Evolutionary conservation across 768 basidiomycete genomes (phyloP).

Genomic region (Tulasnella sp.): DNA sequence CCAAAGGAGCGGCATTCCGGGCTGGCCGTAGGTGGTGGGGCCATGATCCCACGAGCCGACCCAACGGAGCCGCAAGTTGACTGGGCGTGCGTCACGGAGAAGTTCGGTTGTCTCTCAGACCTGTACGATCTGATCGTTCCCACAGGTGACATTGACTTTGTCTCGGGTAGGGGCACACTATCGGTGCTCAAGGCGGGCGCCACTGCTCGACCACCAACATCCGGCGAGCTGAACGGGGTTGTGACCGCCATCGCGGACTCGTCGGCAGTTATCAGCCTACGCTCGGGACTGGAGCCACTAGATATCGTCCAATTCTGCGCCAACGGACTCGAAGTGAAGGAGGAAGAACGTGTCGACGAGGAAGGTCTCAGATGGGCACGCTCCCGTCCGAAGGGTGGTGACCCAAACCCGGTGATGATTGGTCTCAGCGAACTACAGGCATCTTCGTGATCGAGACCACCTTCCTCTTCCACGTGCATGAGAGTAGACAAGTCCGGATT

Average conservation of each 20-base stretch:
- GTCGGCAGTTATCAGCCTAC: background rate
- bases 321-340: conserved; percentile 9
- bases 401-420: background rate
- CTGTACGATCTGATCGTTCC: too few species aligned
- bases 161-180: too few species aligned
- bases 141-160: too few species aligned
- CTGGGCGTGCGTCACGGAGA: too few species aligned
- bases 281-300: conserved; percentile 4
- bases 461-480: background rate
- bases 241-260: too few species aligned
- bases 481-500: conserved; percentile 4
- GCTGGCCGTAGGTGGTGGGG: background rate
- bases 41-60: background rate
- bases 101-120: too few species aligned
- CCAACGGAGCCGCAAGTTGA: too few species aligned
- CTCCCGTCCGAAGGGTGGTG: background rate
- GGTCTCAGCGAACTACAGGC: too few species aligned
- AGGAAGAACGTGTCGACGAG: background rate
- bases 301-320: conserved; percentile 8
- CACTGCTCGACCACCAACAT: too few species aligned
- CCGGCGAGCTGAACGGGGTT: too few species aligned
- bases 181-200: too few species aligned
- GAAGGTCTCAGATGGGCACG: background rate
- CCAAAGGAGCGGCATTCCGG: conserved; percentile 50
- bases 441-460: background rate